Percentiles rank a stretch among this genome's conserved stretches.
Conservation (phyloP, 2,329 filamentous ascomycete species). For the Fusarium armeniacum region DNA sequence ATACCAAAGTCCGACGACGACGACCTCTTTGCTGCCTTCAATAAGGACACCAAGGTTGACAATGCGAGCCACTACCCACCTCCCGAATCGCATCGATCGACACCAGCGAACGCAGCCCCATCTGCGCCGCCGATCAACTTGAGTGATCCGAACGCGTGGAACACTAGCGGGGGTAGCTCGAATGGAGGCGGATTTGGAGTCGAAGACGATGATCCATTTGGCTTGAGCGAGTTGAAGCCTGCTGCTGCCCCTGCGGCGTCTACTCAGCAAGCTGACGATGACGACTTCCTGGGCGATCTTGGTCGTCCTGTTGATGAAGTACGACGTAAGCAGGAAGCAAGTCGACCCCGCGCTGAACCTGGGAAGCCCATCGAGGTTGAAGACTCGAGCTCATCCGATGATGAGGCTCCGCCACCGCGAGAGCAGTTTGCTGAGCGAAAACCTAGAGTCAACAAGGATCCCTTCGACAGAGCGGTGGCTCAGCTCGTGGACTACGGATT, state of each 20-base stretch:
- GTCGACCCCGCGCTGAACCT: constrained; percentile 62
- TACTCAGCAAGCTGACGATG: constrained; percentile 62
- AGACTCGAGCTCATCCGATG: constrained; percentile 63
- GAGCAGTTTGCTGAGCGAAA: constrained; percentile 44
- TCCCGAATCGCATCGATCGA: constrained; percentile 59
- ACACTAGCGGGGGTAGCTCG: constrained; percentile 46
- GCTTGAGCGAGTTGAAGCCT: constrained; percentile 74
- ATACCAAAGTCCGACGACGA: constrained; percentile 63
- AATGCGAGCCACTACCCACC: constrained; percentile 73
- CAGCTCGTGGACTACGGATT: constrained; percentile 98
- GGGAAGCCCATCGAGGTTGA: constrained; percentile 69
- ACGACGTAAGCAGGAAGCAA: constrained; percentile 61
- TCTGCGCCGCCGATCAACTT: constrained; percentile 63
- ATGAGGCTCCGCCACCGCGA: constrained; percentile 49
- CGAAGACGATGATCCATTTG: constrained; percentile 92
- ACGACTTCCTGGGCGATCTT: constrained; percentile 76
- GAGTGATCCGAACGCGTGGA: constrained; percentile 68
- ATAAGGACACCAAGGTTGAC: constrained; percentile 75
- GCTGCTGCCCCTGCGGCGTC: constrained; percentile 52
- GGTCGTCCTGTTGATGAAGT: constrained; percentile 75
- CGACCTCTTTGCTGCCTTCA: constrained; percentile 77
- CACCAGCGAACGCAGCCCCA: constrained; percentile 57
- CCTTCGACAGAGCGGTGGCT: constrained; percentile 82
- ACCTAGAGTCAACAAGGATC: constrained; percentile 52
- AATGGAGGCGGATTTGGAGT: constrained; percentile 60